Conservation (phyloP, 176 grass and related monocot genomes). For the Ampelocalamus luodianensis region DNA sequence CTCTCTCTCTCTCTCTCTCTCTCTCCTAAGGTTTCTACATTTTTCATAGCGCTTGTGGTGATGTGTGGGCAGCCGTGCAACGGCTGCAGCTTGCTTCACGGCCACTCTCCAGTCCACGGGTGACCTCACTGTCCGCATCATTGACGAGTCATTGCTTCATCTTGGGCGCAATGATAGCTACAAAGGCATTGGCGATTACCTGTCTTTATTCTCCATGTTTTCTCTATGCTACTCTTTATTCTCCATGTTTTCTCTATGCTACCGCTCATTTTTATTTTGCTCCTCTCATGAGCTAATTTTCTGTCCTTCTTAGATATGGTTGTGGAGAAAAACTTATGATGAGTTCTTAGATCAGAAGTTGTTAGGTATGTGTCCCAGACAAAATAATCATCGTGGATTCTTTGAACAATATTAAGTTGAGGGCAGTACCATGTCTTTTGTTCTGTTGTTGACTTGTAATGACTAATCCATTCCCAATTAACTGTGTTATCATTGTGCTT, state of each 20-base stretch:
- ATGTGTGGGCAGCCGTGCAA: conserved; percentile 99
- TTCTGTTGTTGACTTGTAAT: too few relatives aligned
- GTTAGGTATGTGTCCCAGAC: conserved; percentile 82
- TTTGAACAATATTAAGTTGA: too few relatives aligned
- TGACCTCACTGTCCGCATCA: conserved; percentile 59
- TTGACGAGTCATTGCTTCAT: conserved; percentile 85
- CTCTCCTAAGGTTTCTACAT: conserved; percentile 20
- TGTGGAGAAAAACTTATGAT: conserved; percentile 92
- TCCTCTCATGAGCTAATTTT: neutral
- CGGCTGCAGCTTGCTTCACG: conserved; percentile 61
- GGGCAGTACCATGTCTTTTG: too few relatives aligned
- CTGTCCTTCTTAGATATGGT: conserved; percentile 72
- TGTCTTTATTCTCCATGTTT: neutral
- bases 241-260: too few relatives aligned
- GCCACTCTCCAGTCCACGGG: conserved; percentile 42
- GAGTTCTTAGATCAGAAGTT: conserved; percentile 92
- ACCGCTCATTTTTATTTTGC: too few relatives aligned
- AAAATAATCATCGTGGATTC: conserved; percentile 83
- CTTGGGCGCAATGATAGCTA: conserved; percentile 88
- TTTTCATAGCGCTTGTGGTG: conserved; percentile 77
- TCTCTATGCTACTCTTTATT: neutral
- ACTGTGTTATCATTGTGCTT: too few relatives aligned
- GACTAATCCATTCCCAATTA: too few relatives aligned
- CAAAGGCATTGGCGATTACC: conserved; percentile 36
- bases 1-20: neutral